These are phyloP conservation scores for Chaetomiaceae sp. DNA, from an alignment of 2,329 filamentous ascomycete genomes.

Conservation along the genomic window DNA sequence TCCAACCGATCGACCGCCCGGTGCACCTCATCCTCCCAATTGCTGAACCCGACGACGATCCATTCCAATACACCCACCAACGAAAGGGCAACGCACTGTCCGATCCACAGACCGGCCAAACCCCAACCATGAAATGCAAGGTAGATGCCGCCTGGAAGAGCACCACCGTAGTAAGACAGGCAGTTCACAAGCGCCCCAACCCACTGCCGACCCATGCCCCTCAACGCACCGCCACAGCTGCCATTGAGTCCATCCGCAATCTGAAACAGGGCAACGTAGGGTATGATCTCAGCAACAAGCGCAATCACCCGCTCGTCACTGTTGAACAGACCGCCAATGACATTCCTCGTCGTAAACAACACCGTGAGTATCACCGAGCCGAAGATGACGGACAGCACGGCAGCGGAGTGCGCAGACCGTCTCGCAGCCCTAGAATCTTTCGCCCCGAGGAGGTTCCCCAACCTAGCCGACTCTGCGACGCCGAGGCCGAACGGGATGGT, in stretches of 20 bases:
- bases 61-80: constrained; percentile 73
- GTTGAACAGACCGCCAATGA: constrained; percentile 76
- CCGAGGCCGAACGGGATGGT: constrained; percentile 84
- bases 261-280: constrained; percentile 82
- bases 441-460: constrained; percentile 75
- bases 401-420: constrained; percentile 68
- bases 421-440: constrained; percentile 59
- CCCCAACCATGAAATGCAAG: constrained; percentile 85
- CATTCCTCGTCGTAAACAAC: constrained; percentile 63
- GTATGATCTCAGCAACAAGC: constrained; percentile 72
- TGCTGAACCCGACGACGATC: constrained; percentile 68
- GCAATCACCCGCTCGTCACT: constrained; percentile 64
- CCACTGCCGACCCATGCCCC: constrained; percentile 83
- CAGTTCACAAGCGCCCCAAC: constrained; percentile 77
- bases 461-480: constrained; percentile 68
- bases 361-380: constrained; percentile 61
- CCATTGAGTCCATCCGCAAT: constrained; percentile 85
- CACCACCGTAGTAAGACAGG: constrained; percentile 76
- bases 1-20: constrained; percentile 69
- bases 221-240: constrained; percentile 70
- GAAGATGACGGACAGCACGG: constrained; percentile 63
- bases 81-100: constrained; percentile 75
- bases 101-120: constrained; percentile 72
- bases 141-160: constrained; percentile 74
- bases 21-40: constrained; percentile 69